phyloP scores from a whole-genome alignment of 371 early-diverging fungal genomes.

The Mucor saturninus region DNA sequence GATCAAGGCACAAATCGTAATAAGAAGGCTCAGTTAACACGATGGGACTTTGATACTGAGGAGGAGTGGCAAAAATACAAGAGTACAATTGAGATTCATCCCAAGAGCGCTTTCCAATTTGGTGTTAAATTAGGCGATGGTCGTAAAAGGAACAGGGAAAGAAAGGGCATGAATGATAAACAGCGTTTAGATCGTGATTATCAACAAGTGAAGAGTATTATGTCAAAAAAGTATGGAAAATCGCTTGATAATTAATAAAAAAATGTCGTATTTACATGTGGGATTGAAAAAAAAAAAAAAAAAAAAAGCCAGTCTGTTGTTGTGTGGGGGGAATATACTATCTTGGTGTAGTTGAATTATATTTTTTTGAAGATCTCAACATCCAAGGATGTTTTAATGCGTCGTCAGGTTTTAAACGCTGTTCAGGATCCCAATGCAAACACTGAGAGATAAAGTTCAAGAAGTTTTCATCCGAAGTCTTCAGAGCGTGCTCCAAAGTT shows the following conservation, averaged over 20 bases:
- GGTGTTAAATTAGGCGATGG: constrained; percentile 83
- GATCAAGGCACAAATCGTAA: constrained; percentile 74
- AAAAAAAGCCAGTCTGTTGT: background rate
- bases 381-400: constrained; percentile 78
- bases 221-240: constrained; percentile 69
- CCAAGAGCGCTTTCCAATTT: constrained; percentile 79
- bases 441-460: constrained; percentile 85
- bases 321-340: constrained; percentile 5
- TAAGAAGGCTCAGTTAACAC: constrained; percentile 69
- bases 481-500: constrained; percentile 71
- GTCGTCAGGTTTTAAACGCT: constrained; percentile 81
- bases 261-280: constrained; percentile 2
- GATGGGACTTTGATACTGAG: constrained; percentile 82
- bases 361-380: constrained; percentile 8
- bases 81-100: constrained; percentile 69
- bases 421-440: constrained; percentile 87
- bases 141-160: constrained; percentile 57
- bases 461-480: constrained; percentile 71
- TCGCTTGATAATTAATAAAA: constrained; percentile 20
- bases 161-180: constrained; percentile 55
- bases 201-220: constrained; percentile 68
- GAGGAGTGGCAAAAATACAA: constrained; percentile 78
- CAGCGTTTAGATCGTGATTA: constrained; percentile 71
- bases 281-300: constrained; percentile 1
- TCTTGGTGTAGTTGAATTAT: constrained; percentile 1